Percentiles rank a stretch among this genome's conserved stretches.
Conservation (phyloP, 306 rosid genomes). For the Hippophae gyantsensis region DNA sequence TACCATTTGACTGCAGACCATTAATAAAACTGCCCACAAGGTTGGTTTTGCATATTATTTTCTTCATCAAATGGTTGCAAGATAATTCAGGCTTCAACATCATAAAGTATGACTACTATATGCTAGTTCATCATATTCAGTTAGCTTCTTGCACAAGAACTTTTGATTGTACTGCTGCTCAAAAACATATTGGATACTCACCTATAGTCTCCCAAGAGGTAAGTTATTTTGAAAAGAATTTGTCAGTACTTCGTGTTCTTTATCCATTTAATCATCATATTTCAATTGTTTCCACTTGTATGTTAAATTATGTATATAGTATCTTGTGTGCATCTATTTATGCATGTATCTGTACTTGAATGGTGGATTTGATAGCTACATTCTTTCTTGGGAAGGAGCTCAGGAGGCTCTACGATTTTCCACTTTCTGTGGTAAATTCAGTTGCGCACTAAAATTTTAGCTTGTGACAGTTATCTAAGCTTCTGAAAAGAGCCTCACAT, state of each 20-base stretch:
- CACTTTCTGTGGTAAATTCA: too few species aligned
- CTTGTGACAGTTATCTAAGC: too few species aligned
- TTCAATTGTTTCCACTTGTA: too few species aligned
- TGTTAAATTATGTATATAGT: too few species aligned
- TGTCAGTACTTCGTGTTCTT: background rate
- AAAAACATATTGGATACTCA: constrained; percentile 53
- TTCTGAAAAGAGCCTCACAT: too few species aligned
- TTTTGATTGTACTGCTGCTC: constrained; percentile 60
- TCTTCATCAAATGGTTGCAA: constrained; percentile 44
- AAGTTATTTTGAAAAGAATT: constrained; percentile 14
- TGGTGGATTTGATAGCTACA: too few species aligned
- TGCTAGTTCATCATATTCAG: constrained; percentile 41
- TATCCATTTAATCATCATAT: too few species aligned
- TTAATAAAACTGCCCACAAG: constrained; percentile 55
- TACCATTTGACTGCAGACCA: constrained; percentile 52
- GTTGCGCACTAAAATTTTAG: too few species aligned
- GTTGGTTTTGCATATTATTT: constrained; percentile 40
- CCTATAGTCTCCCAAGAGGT: constrained; percentile 68
- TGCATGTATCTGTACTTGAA: too few species aligned
- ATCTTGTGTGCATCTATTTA: too few species aligned
- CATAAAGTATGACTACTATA: constrained; percentile 33
- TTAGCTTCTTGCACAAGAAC: constrained; percentile 57
- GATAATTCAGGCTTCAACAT: constrained; percentile 30
- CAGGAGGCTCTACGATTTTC: too few species aligned
- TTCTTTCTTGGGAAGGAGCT: too few species aligned